Base-by-base conservation (phyloP, 345 rosid genomes). In the Luvunga scandens region DNA sequence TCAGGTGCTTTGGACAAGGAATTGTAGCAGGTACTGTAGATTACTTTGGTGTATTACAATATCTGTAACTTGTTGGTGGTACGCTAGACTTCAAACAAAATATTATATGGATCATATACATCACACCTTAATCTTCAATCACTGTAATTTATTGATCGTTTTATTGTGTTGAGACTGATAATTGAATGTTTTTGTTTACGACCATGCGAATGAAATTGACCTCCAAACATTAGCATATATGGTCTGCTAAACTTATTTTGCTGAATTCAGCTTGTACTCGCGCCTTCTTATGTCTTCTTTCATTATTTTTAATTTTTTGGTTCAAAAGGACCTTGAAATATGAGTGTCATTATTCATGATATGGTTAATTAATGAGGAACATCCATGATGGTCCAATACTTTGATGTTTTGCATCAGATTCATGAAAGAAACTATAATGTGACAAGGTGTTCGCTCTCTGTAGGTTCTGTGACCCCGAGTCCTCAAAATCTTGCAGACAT, bases 1-100 rank as follows among this genome's bases (percentile, higher is more conserved):
- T 50, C 90, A 82, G 34, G 80, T 91, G 79, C 90, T 91, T 72
- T 91, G 93, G 95, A 89, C 95, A 56, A 88, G 87, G 74, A 85
- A 81, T 78, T 83, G 88, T 81, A 70, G 84, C 87, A 85, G 95
- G 95, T 91, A 84, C 36, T 39, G 55, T 53, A 21, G 19, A 2
- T 31, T 78, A 60, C 57, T 38, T 69, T 28, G 38, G 60, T 65
- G 27, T 38, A 24, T 30, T 7, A 13, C 12, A 14, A 8, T 28
- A 39, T 62, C 21, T 27, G 50, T 30, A 31, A 66, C 38, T 48
- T 75, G 27, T 38, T 60, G 25, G 45, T 31, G 50, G n/a, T 66
- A 24, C 19, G 21, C 39, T 75, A 10, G 2, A 9, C 24, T 25
- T 63, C 42, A 19, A 42, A 39, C 36, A 48, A 74, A 60, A 74